Conservation (phyloP, 2,329 filamentous ascomycete genomes). For the Rasamsonia emersonii region DNA sequence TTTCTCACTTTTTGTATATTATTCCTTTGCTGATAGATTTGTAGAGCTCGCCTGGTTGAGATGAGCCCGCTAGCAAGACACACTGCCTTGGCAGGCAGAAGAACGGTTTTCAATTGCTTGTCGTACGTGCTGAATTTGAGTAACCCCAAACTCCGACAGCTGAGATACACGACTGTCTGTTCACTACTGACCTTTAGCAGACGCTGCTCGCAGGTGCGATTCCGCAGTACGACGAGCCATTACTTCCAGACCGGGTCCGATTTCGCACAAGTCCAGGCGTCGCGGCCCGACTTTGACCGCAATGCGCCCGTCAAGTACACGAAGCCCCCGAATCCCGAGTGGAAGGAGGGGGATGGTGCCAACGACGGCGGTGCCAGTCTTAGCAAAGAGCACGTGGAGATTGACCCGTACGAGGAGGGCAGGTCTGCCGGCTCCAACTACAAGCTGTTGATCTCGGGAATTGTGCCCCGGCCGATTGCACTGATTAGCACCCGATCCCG, state of each 20-base stretch:
- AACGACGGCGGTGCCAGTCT: conserved; percentile 40
- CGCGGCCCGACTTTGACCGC: conserved; percentile 33
- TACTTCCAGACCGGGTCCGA: conserved; percentile 16
- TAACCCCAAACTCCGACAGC: too few relatives aligned
- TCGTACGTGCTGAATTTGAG: too few relatives aligned
- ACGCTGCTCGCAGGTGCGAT: too few relatives aligned
- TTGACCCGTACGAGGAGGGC: conserved; percentile 69
- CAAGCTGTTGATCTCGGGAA: conserved; percentile 77
- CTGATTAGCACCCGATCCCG: conserved; percentile 50
- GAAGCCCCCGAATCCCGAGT: conserved; percentile 33
- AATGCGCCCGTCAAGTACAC: conserved; percentile 26
- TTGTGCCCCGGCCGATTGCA: conserved; percentile 74
- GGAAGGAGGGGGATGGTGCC: conserved; percentile 35
- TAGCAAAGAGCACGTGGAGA: conserved; percentile 58
- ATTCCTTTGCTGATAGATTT: too few relatives aligned
- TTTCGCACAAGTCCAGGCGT: conserved; percentile 33
- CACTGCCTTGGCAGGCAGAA: too few relatives aligned
- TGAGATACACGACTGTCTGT: too few relatives aligned
- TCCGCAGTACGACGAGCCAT: conserved; percentile 2
- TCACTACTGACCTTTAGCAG: too few relatives aligned
- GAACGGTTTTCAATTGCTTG: too few relatives aligned
- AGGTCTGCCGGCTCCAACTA: conserved; percentile 69
- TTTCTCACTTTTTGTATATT: too few relatives aligned
- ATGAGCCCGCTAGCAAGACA: too few relatives aligned
- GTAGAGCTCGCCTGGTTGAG: too few relatives aligned